Evolutionary conservation across 371 early-diverging fungal species (phyloP), one percentile per base, ranked within the genome.

Genomic region (Sporodiniella umbellata): DNA sequence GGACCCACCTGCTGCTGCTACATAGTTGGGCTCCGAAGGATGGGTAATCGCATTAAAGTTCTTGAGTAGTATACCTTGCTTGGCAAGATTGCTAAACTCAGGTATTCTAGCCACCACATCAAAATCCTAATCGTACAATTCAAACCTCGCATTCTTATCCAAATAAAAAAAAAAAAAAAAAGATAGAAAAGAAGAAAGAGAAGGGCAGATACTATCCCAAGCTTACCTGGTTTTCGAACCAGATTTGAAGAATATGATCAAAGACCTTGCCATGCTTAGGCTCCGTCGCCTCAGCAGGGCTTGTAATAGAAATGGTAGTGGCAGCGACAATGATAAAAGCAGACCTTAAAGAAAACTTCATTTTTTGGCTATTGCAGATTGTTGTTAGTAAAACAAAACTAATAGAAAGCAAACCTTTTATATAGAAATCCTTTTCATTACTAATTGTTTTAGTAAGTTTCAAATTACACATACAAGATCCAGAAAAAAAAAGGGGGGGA

Each of bases 1-100:
- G 42, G 46, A 47, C 19, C 54, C 56, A 42, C 54, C 70, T 49
- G 44, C 51, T 45, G 61, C 61, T 51, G 74, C 65, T 48, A 79
- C 53, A 56, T 72, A 71, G 67, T 79, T 68, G 51, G 68, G 72
- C 54, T 81, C 67, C 37, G 71, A 70, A 30, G 81, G 79, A 48
- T 81, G 81, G 14, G 72, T 62, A 23, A 75, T 56, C 33, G 76
- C 64, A 37, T 69, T 51, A 53, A 59, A 72, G 60, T 78, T 79
- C 47, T 55, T 68, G 43, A 79, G 46, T 8, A 71, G 49, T 38
- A 70, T 62, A 46, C 81, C 81, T 42, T 72, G 44, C 8, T 45
- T 46, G 19, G 44, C 43, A 19, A 65, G 48, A 15, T 45, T 14
- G 17, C 54, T 35, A 19, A 59, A 65, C 8, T 47, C 46, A 42